Conservation (phyloP, 208 protist species). For the Strigomonas culicis region DNA sequence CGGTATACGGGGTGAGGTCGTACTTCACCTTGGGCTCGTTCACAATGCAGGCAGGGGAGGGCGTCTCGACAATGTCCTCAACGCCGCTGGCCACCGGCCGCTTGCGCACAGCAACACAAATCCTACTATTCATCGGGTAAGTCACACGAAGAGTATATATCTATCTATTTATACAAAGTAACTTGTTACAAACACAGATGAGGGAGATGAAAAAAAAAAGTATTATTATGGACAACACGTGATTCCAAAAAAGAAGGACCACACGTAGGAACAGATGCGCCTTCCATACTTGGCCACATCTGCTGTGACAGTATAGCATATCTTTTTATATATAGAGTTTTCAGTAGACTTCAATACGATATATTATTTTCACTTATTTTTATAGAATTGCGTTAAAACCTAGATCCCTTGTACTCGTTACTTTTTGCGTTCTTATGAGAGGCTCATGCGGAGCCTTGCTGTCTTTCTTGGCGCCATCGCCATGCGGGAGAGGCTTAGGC, state of each 20-base stretch:
- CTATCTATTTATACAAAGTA: slow-evolving; percentile 3
- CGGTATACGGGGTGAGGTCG: slow-evolving; percentile 95
- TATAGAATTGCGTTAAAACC: too few relatives aligned
- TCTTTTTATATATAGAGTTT: too few relatives aligned
- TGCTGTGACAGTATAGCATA: too few relatives aligned
- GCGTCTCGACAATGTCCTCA: slow-evolving; percentile 72
- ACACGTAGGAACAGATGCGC: too few relatives aligned
- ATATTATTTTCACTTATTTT: too few relatives aligned
- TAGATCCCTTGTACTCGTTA: too few relatives aligned
- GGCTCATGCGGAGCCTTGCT: too few relatives aligned
- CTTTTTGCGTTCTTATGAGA: too few relatives aligned
- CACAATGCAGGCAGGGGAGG: slow-evolving; percentile 68
- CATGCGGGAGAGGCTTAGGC: too few relatives aligned
- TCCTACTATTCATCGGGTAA: slow-evolving; percentile 45
- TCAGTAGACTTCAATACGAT: too few relatives aligned
- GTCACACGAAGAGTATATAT: not conserved
- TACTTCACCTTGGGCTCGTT: slow-evolving; percentile 94
- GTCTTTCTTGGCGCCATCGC: too few relatives aligned
- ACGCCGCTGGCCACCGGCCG: slow-evolving; percentile 65
- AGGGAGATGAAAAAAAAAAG: slow-evolving; percentile 13
- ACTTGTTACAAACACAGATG: slow-evolving; percentile 12
- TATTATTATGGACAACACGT: not conserved
- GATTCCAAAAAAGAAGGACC: not conserved
- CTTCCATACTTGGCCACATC: too few relatives aligned
- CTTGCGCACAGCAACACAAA: slow-evolving; percentile 91